Conservation (phyloP, 805 yeast species). For the Danielia reshetovae region DNA sequence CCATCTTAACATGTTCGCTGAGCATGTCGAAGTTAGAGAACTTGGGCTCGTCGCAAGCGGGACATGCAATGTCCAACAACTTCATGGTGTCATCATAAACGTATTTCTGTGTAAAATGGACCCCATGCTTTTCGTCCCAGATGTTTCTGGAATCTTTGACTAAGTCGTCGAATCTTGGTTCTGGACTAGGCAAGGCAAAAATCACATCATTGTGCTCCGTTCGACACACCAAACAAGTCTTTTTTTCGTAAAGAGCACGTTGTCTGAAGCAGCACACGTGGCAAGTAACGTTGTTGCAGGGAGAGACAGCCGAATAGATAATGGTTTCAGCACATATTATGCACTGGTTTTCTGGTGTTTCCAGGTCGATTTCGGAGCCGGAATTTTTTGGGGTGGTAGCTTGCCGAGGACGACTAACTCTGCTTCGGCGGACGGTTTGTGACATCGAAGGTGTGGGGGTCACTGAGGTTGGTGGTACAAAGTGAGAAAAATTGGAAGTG, state of each 20-base stretch:
- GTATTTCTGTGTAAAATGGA: conserved; percentile 55
- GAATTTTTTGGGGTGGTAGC: neutral
- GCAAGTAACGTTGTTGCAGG: conserved; percentile 84
- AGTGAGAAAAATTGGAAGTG: no score
- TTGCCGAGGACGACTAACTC: neutral
- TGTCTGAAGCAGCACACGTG: conserved; percentile 79
- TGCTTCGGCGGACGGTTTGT: neutral
- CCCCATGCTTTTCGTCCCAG: conserved; percentile 44
- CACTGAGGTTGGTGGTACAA: no score
- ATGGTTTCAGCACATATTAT: conserved; percentile 80
- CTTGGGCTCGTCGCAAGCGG: conserved; percentile 41
- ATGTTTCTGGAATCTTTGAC: conserved; percentile 26
- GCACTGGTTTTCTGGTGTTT: conserved; percentile 43
- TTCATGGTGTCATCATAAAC: conserved; percentile 46
- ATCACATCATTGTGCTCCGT: conserved; percentile 57
- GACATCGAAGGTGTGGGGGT: neutral
- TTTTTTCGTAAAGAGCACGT: conserved; percentile 71
- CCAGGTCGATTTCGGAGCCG: neutral
- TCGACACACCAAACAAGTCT: conserved; percentile 80
- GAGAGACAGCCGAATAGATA: conserved; percentile 61
- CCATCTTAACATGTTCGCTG: conserved; percentile 59
- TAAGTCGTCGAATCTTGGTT: conserved; percentile 33
- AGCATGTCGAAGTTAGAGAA: conserved; percentile 52
- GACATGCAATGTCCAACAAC: conserved; percentile 56
- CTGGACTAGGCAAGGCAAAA: conserved; percentile 40